Evolutionary conservation across 495 filamentous ascomycete genomes (phyloP).

Genomic region (Hypoxylon cercidicola): DNA sequence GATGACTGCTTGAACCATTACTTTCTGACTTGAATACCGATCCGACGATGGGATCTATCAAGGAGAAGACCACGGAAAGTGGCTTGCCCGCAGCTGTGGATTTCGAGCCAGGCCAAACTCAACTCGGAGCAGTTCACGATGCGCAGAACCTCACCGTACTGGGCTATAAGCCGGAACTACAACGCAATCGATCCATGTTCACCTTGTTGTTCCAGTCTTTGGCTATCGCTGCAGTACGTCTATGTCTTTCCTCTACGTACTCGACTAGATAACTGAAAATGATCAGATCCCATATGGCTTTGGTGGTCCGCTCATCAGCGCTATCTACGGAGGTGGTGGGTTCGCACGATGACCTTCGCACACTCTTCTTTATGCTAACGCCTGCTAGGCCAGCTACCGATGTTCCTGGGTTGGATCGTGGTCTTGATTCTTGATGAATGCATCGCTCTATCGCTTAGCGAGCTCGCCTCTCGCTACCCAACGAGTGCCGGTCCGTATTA

Average conservation of each 20-base stretch:
- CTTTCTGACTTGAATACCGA: neutral
- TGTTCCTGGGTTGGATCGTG: slow-evolving; percentile 62
- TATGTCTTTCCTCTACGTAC: neutral
- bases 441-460: slow-evolving; percentile 64
- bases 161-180: slow-evolving; percentile 71
- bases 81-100: slow-evolving; percentile 11
- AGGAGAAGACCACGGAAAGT: slow-evolving; percentile 23
- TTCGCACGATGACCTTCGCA: neutral
- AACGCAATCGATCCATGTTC: slow-evolving; percentile 61
- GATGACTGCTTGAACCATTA: neutral
- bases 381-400: slow-evolving; percentile 37
- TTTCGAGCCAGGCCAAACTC: slow-evolving; percentile 34
- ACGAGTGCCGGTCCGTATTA: slow-evolving; percentile 68
- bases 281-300: slow-evolving; percentile 54
- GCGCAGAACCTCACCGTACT: slow-evolving; percentile 63
- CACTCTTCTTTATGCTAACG: slow-evolving; percentile 7
- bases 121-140: slow-evolving; percentile 53
- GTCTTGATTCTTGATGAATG: slow-evolving; percentile 65
- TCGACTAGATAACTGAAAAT: slow-evolving; percentile 2
- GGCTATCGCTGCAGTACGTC: slow-evolving; percentile 57
- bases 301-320: slow-evolving; percentile 51
- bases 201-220: slow-evolving; percentile 53
- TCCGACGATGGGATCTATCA: slow-evolving; percentile 27
- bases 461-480: slow-evolving; percentile 66
- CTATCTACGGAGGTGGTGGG: slow-evolving; percentile 53